phyloP scores from a whole-genome alignment of 2,329 filamentous ascomycete genomes.

The Cladosporium sp. region DNA sequence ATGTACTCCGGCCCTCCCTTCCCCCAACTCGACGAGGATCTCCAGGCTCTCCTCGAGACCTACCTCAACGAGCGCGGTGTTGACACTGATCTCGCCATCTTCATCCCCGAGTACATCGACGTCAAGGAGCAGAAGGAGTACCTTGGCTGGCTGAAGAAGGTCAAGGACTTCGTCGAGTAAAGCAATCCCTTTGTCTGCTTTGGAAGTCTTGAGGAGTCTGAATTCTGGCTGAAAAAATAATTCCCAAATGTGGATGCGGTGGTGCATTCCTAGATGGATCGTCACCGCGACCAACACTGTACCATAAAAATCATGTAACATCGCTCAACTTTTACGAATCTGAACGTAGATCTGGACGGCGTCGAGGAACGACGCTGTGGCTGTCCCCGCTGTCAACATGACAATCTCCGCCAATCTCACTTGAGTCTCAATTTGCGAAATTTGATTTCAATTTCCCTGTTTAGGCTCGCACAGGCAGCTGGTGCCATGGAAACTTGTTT shows the following conservation, averaged over 20 bases:
- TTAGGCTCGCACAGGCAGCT: not conserved
- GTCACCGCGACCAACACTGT: not conserved
- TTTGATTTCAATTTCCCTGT: not conserved
- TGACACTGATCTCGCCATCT: slow-evolving; percentile 80
- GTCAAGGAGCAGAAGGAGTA: slow-evolving; percentile 99
- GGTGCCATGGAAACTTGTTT: not conserved
- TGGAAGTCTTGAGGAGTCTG: not conserved
- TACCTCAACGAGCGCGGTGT: slow-evolving; percentile 95
- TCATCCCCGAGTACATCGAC: slow-evolving; percentile 95
- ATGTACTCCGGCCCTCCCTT: slow-evolving; percentile 91
- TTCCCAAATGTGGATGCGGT: not conserved
- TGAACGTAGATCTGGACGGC: not conserved
- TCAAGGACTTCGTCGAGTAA: slow-evolving; percentile 79
- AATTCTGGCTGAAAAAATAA: not conserved
- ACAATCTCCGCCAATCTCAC: not conserved
- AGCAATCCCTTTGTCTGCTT: not conserved
- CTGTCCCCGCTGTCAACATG: not conserved
- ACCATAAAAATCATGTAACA: slow-evolving; percentile 16
- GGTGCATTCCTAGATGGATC: not conserved
- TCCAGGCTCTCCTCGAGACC: slow-evolving; percentile 87
- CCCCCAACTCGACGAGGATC: slow-evolving; percentile 90
- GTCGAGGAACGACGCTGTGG: not conserved
- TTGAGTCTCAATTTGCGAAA: not conserved
- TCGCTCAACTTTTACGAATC: slow-evolving; percentile 6
- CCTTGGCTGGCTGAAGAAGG: slow-evolving; percentile 77